Percentiles rank a stretch among this genome's conserved stretches.
Conservation (phyloP, 441 rosid genomes). For the Gossypium aridum region DNA sequence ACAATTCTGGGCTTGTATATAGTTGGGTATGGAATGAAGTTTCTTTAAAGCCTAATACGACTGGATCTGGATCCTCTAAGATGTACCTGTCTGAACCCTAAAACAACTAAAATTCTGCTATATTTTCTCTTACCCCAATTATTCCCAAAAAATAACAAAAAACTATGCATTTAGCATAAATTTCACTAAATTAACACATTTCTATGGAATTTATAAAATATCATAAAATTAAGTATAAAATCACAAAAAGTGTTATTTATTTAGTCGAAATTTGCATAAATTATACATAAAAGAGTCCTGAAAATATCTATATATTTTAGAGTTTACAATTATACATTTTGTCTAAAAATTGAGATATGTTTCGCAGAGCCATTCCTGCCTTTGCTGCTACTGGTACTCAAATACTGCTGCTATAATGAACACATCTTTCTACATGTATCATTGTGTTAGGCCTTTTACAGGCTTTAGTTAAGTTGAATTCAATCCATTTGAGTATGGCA, state of each 20-base stretch:
- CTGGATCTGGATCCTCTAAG: neutral
- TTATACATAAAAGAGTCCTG: neutral
- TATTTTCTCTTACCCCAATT: neutral
- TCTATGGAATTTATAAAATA: neutral
- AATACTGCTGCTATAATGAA: neutral
- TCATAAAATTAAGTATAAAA: neutral
- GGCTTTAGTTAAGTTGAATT: neutral
- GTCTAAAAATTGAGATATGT: neutral
- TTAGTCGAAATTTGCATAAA: neutral
- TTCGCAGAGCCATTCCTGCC: neutral
- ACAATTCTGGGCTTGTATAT: neutral
- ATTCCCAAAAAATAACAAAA: neutral
- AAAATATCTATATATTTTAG: neutral
- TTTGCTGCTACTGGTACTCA: neutral
- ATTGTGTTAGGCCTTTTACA: neutral
- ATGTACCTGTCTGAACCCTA: neutral
- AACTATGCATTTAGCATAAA: neutral
- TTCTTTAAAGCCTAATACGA: neutral
- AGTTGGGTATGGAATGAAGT: neutral
- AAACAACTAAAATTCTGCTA: no score
- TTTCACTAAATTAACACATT: neutral
- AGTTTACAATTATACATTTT: neutral
- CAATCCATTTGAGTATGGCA: neutral
- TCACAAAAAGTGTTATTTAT: neutral
- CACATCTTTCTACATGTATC: neutral